phyloP scores from a whole-genome alignment of 225 moss, liverwort and hornwort species.

The Polytrichum formosum region DNA sequence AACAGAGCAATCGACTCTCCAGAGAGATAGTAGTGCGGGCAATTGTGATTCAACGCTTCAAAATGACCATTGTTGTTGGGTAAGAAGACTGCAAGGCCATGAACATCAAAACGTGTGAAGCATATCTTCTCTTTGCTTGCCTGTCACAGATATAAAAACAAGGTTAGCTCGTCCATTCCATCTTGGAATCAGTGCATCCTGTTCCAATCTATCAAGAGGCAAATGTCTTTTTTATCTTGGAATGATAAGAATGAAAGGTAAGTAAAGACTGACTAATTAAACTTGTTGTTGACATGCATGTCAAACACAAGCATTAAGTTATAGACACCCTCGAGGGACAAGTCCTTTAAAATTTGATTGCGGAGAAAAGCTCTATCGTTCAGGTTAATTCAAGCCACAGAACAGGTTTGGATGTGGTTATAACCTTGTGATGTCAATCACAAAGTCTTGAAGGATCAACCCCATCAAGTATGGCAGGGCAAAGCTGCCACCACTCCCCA shows the following conservation, averaged over 20 bases:
- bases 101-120: slow-evolving; percentile 78
- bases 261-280: too few relatives aligned
- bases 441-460: slow-evolving; percentile 38
- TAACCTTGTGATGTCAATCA: slow-evolving; percentile 51
- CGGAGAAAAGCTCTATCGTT: neutral
- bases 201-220: too few relatives aligned
- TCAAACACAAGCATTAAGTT: too few relatives aligned
- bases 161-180: neutral
- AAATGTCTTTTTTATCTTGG: neutral
- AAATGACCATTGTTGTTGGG: slow-evolving; percentile 64
- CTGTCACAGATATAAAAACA: slow-evolving; percentile 23
- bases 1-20: slow-evolving; percentile 77
- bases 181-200: neutral
- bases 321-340: neutral
- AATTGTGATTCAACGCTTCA: slow-evolving; percentile 72
- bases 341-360: neutral
- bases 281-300: too few relatives aligned
- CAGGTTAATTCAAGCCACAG: slow-evolving; percentile 1
- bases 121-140: slow-evolving; percentile 77
- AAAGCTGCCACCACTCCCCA: slow-evolving; percentile 47
- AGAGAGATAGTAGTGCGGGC: slow-evolving; percentile 67
- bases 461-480: slow-evolving; percentile 44
- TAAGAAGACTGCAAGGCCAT: slow-evolving; percentile 67
- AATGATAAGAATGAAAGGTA: too few relatives aligned
- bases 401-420: slow-evolving; percentile 24